Conservation (phyloP, 208 protist genomes). For the Wallacemonas sp. region DNA sequence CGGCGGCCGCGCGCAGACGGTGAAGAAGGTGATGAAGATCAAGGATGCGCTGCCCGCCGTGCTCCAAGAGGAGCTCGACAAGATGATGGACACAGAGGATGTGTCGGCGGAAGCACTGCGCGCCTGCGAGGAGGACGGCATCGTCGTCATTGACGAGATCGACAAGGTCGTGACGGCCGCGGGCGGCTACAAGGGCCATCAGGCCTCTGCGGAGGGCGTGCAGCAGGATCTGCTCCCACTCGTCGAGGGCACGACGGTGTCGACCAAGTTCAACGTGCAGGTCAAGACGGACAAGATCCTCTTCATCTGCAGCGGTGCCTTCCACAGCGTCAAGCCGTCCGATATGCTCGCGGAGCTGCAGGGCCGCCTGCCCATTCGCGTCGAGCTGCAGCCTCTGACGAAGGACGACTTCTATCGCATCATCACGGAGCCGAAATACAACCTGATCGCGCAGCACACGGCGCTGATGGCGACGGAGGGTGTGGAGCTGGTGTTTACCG, state of each 20-base stretch:
- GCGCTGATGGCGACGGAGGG: constrained; percentile 96
- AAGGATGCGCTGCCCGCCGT: constrained; percentile 92
- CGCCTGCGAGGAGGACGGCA: constrained; percentile 96
- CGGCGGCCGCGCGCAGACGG: constrained; percentile 66
- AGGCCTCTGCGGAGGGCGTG: constrained; percentile 96
- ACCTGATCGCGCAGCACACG: constrained; percentile 95
- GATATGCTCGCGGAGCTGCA: constrained; percentile 97
- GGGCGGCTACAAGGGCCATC: constrained; percentile 88
- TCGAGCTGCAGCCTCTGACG: constrained; percentile 97
- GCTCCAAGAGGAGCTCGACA: constrained; percentile 93
- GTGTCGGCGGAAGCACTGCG: constrained; percentile 93
- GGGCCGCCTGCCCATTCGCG: constrained; percentile 97
- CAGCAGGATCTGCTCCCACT: constrained; percentile 98
- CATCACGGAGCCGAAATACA: constrained; percentile 98
- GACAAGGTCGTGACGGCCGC: constrained; percentile 97
- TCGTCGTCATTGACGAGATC: constrained; percentile 99
- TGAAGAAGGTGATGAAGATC: constrained; percentile 94
- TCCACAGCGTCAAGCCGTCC: constrained; percentile 94
- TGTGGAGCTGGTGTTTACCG: constrained; percentile 94
- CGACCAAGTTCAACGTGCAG: constrained; percentile 96
- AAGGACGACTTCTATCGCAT: constrained; percentile 97
- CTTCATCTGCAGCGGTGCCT: constrained; percentile 98
- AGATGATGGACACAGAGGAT: constrained; percentile 93
- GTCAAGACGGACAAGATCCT: constrained; percentile 98
- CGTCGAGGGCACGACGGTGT: constrained; percentile 97